These are phyloP conservation scores for Allium cepa DNA, from an alignment of 106 monocot species.

Conservation along the genomic window DNA sequence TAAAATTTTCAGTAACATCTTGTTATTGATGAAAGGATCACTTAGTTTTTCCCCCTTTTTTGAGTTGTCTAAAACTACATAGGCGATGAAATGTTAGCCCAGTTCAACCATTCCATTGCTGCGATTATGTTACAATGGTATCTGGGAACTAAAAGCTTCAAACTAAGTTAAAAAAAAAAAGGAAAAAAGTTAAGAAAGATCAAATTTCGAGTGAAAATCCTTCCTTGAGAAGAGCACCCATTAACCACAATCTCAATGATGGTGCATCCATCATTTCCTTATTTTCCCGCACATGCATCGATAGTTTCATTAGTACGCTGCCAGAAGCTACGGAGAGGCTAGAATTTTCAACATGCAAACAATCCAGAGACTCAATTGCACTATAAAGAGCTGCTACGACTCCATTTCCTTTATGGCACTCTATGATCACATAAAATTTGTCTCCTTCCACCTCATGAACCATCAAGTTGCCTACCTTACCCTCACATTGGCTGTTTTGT, in stretches of 20 bases:
- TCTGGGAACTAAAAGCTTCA: too few relatives aligned
- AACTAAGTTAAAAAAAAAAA: neutral
- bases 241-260: slow-evolving; percentile 1
- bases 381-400: slow-evolving; percentile 29
- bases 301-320: too few relatives aligned
- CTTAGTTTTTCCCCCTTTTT: too few relatives aligned
- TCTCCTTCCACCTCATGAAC: slow-evolving; percentile 31
- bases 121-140: too few relatives aligned
- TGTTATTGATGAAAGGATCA: too few relatives aligned
- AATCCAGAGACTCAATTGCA: slow-evolving; percentile 42
- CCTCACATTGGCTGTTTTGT: neutral
- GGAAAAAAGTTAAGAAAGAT: neutral
- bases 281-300: neutral
- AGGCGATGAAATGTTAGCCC: too few relatives aligned
- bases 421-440: slow-evolving; percentile 36
- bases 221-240: slow-evolving; percentile 7
- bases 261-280: neutral
- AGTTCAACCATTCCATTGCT: too few relatives aligned
- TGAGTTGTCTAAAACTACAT: too few relatives aligned
- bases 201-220: slow-evolving; percentile 1
- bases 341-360: slow-evolving; percentile 44
- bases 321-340: slow-evolving; percentile 10
- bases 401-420: slow-evolving; percentile 28
- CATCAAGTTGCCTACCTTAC: slow-evolving; percentile 20
- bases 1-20: too few relatives aligned